A percentile compares a stretch with the other conserved stretches of the same genome.
These are phyloP conservation scores for Rutstroemia sp. DNA, from an alignment of 2,329 filamentous ascomycete genomes.

Conservation along the genomic window DNA sequence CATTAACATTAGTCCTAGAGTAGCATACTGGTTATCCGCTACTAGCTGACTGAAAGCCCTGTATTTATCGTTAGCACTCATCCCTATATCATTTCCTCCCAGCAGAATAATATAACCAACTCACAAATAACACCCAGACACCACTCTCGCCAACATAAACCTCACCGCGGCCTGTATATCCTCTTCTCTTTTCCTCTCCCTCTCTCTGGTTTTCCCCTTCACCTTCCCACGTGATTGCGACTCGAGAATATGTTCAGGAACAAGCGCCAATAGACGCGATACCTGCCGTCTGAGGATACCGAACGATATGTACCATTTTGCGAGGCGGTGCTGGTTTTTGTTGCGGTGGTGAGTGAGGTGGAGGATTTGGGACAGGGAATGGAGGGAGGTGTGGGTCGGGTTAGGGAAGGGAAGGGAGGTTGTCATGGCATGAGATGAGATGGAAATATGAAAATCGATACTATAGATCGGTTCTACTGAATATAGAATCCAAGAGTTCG, in stretches of 20 bases:
- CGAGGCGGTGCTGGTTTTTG: slow-evolving; percentile 79
- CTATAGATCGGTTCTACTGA: no score
- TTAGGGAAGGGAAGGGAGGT: not conserved
- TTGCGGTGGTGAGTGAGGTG: slow-evolving; percentile 74
- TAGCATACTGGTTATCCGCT: slow-evolving; percentile 65
- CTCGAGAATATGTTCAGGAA: slow-evolving; percentile 3
- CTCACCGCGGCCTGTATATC: slow-evolving; percentile 22
- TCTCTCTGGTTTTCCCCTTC: slow-evolving; percentile 12
- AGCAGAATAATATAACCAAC: slow-evolving; percentile 32
- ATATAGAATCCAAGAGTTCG: no score
- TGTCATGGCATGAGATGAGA: not conserved
- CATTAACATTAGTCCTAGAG: slow-evolving; percentile 62
- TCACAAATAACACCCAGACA: slow-evolving; percentile 39
- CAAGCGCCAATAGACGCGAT: slow-evolving; percentile 40
- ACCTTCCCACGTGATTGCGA: slow-evolving; percentile 2
- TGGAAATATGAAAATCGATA: no score
- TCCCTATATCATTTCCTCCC: not conserved
- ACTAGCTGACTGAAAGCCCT: slow-evolving; percentile 60
- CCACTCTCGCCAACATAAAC: slow-evolving; percentile 36
- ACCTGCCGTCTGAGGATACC: slow-evolving; percentile 62
- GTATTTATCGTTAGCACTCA: slow-evolving; percentile 28
- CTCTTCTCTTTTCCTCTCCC: slow-evolving; percentile 26
- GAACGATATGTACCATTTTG: slow-evolving; percentile 76
- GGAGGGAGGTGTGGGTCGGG: slow-evolving; percentile 1
- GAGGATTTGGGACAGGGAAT: slow-evolving; percentile 47